Base-by-base conservation (phyloP, 345 rosid species). In the Euphorbia pulcherrima region DNA sequence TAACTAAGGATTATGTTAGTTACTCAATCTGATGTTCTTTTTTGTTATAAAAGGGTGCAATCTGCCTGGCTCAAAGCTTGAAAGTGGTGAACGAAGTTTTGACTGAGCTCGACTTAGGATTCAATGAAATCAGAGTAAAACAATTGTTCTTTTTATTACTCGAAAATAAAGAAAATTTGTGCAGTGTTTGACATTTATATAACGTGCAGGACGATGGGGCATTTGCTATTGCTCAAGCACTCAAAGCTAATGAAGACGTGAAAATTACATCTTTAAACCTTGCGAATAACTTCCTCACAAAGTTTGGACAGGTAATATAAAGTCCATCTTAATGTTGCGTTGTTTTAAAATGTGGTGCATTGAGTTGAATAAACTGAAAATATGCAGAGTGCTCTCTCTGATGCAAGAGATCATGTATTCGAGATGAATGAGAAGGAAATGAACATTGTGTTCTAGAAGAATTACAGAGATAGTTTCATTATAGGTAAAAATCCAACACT, bases 361-460 rank as follows among this genome's bases (percentile, higher is more conserved):
- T 29, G 41, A 8, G 60, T 16, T 67, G 30, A 37, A 51, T 40
- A 5, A 67, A 64, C 24, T 21, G 8, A 18, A 24, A 57, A 24
- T 27, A 39, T 79, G 84, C 90, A 93, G 97, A 86, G 94, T 77
- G 96, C 97, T 6, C 87, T 93, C 13, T 73, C 83, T 29, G 97
- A 90, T 69, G 98, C 97, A 63, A 86, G 83, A 77, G 98, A 93
- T 75, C 97, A 90, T 75, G 98, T 93, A 59, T 85, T 70, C 55
- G 97, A 93, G 88, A 90, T 93, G 98, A 90, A 79, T 69, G 97
- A 90, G 71, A 89, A 85, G 75, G 97, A 90, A 85, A 86, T 93
- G 75, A 83, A 77, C 73, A 90, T 93, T 62, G 83, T 87, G 75
- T 93, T 90, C 85, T 93, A 83, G 84, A 57, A 72, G 59, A 71